Conservation (phyloP, 768 basidiomycete species). For the Russula sp. region DNA sequence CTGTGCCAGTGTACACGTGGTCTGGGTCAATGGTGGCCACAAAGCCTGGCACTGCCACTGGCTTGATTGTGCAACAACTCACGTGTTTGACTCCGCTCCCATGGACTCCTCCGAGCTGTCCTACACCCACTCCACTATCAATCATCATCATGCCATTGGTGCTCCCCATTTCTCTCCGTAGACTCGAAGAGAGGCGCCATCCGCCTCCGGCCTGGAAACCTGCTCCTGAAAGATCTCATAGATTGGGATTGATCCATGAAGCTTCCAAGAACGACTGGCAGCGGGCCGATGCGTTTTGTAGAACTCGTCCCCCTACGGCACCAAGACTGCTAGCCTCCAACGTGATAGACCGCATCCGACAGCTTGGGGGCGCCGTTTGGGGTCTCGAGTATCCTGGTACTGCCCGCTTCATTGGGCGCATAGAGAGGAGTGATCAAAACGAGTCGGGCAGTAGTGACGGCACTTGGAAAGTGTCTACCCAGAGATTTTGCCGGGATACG, state of each 20-base stretch:
- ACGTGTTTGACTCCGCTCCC: no score
- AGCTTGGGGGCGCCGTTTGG: slow-evolving; percentile 47
- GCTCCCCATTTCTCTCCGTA: not conserved
- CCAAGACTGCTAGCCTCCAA: slow-evolving; percentile 45
- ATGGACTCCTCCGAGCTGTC: not conserved
- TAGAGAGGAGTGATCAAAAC: slow-evolving; percentile 30
- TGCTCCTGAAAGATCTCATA: slow-evolving; percentile 45
- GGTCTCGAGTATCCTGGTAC: slow-evolving; percentile 37
- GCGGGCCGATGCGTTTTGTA: slow-evolving; percentile 46
- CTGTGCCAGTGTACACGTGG: no score
- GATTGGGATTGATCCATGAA: slow-evolving; percentile 45
- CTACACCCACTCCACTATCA: not conserved
- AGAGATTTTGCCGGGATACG: slow-evolving; percentile 37
- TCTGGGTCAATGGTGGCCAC: no score
- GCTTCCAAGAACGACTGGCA: slow-evolving; percentile 50
- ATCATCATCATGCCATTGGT: not conserved
- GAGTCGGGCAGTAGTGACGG: slow-evolving; percentile 27
- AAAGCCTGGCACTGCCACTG: no score
- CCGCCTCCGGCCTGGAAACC: slow-evolving; percentile 44
- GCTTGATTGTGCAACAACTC: no score
- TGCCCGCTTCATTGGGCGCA: slow-evolving; percentile 38
- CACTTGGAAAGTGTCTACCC: slow-evolving; percentile 38
- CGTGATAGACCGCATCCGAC: slow-evolving; percentile 44
- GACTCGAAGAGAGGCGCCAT: not conserved
- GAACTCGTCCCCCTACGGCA: slow-evolving; percentile 30